Conservation (phyloP, 495 filamentous ascomycete genomes). For the Aspergillus homomorphus region DNA sequence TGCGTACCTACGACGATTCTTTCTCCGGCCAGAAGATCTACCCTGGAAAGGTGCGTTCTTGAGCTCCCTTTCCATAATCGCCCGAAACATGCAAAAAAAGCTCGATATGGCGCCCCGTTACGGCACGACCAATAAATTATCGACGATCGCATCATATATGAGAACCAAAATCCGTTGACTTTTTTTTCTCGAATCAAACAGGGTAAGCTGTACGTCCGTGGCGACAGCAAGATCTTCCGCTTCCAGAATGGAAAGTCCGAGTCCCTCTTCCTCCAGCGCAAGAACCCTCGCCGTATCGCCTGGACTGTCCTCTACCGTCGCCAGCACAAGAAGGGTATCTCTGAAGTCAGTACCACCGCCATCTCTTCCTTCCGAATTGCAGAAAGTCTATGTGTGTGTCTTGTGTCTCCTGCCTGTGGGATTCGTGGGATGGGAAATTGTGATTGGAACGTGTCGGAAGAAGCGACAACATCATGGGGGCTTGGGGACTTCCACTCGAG, state of each 20-base stretch:
- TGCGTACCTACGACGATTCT: constrained; percentile 98
- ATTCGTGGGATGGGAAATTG: constrained; percentile 7
- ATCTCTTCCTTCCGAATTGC: constrained; percentile 19
- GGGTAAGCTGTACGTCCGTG: constrained; percentile 98
- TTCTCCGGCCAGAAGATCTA: constrained; percentile 99
- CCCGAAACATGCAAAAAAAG: not conserved
- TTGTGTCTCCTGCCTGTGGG: constrained; percentile 7
- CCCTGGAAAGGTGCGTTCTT: constrained; percentile 87
- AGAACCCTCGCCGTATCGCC: constrained; percentile 98
- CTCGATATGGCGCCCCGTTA: too few species aligned
- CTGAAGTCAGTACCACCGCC: constrained; percentile 74
- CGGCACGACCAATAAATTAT: not conserved
- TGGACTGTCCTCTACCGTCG: constrained; percentile 98
- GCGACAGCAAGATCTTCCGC: constrained; percentile 99
- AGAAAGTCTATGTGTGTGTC: constrained; percentile 19
- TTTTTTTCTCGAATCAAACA: constrained; percentile 40
- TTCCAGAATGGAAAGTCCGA: constrained; percentile 99
- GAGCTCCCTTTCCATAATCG: constrained; percentile 19
- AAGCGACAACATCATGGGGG: too few species aligned
- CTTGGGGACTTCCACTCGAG: too few species aligned
- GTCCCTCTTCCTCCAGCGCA: constrained; percentile 99
- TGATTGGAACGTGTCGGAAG: too few species aligned
- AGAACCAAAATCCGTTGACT: constrained; percentile 14
- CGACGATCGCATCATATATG: not conserved
- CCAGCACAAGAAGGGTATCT: constrained; percentile 99